These are phyloP conservation scores for Torulaspora microellipsoides DNA, from an alignment of 805 yeast genomes.

Conservation along the genomic window DNA sequence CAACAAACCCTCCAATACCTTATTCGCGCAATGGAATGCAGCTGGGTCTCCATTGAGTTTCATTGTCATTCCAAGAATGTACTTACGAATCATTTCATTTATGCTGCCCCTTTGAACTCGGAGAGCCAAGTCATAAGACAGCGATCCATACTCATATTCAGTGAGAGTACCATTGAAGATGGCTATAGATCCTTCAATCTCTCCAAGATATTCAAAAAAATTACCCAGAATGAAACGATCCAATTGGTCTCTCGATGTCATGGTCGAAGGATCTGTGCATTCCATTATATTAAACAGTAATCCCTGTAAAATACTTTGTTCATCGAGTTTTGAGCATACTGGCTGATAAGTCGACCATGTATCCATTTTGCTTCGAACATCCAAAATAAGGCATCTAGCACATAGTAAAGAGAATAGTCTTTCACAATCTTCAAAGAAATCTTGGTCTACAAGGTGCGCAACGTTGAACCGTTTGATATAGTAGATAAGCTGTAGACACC, in stretches of 20 bases:
- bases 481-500: slow-evolving; percentile 22
- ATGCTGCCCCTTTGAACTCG: slow-evolving; percentile 17
- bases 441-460: neutral
- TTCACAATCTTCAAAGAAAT: slow-evolving; percentile 11
- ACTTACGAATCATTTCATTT: slow-evolving; percentile 38
- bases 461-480: slow-evolving; percentile 6
- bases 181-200: slow-evolving; percentile 15
- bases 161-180: slow-evolving; percentile 15
- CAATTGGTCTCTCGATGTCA: slow-evolving; percentile 5
- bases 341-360: neutral
- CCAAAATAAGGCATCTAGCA: slow-evolving; percentile 13
- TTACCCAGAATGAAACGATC: slow-evolving; percentile 9
- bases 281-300: slow-evolving; percentile 14
- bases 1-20: slow-evolving; percentile 41
- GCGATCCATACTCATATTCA: slow-evolving; percentile 12
- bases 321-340: slow-evolving; percentile 3
- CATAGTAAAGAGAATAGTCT: slow-evolving; percentile 15
- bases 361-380: slow-evolving; percentile 1
- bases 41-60: slow-evolving; percentile 39
- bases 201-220: slow-evolving; percentile 19
- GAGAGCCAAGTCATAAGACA: slow-evolving; percentile 9
- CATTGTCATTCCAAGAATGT: slow-evolving; percentile 35
- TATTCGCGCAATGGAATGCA: slow-evolving; percentile 33
- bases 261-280: slow-evolving; percentile 12
- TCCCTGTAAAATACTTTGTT: slow-evolving; percentile 13